Percentiles rank a stretch among this genome's conserved stretches.
These are phyloP conservation scores for Kwoniella shandongensis DNA, from an alignment of 768 basidiomycete genomes.

Conservation along the genomic window DNA sequence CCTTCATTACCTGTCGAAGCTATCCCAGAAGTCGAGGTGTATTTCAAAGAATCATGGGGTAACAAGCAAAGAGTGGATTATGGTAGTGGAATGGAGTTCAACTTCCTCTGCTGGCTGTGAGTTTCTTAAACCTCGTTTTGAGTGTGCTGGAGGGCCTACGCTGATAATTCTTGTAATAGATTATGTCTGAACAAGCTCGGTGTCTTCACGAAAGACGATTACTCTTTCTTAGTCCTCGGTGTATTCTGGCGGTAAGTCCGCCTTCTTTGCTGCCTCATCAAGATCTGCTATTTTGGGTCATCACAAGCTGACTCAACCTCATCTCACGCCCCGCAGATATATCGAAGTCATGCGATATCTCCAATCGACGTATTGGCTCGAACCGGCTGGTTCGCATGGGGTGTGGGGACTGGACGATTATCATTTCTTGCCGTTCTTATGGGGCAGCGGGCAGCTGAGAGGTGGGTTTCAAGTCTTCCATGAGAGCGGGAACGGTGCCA, in stretches of 20 bases:
- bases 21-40: constrained; percentile 69
- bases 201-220: constrained; percentile 65
- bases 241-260: constrained; percentile 80
- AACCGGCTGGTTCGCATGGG: constrained; percentile 98
- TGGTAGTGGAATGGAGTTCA: constrained; percentile 99
- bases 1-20: constrained; percentile 63
- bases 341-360: constrained; percentile 62
- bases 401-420: constrained; percentile 98
- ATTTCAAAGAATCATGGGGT: constrained; percentile 88
- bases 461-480: constrained; percentile 25
- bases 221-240: constrained; percentile 70
- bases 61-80: constrained; percentile 91
- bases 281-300: not conserved
- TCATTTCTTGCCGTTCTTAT: constrained; percentile 82
- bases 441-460: constrained; percentile 50
- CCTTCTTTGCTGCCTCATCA: not conserved
- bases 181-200: constrained; percentile 75
- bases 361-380: constrained; percentile 94
- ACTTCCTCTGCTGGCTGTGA: constrained; percentile 95
- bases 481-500: too few species aligned
- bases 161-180: constrained; percentile 55
- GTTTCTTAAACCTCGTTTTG: constrained; percentile 47
- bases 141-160: not conserved
- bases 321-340: constrained; percentile 50
- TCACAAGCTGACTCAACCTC: not conserved